Base-by-base conservation (phyloP, 2,329 filamentous ascomycete genomes). In the Coniochaeta hoffmannii region DNA sequence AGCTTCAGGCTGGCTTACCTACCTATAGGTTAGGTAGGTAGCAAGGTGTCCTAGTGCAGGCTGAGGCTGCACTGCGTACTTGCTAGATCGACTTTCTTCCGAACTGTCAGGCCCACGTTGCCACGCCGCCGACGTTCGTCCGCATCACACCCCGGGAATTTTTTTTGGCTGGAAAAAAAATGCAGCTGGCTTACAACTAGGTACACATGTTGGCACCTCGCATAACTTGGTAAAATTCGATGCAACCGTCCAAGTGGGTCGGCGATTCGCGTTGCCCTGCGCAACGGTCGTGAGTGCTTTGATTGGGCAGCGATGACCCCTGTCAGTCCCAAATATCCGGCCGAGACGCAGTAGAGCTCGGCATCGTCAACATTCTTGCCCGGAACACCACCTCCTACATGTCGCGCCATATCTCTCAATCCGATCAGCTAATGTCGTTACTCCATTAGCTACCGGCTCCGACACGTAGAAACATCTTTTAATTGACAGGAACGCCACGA, bases 381-480 rank as follows among this genome's bases (percentile, higher is more conserved):
- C 44, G 22, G 24, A 57, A 55, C 44, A 52, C 54, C 44, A 53
- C 56, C 44, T 53, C 28, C 50, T 53, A 34, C 57, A 46, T 35
- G 50, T 55, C 69, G 67, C 69, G 67, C 68, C 66, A 62, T 66
- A 68, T 71, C 61, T 64, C 67, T 64, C 64, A 66, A 66, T 68
- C 64, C 67, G 52, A 65, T 66, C 65, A 62, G 57, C 63, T 63
- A 63, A 60, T 68, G 62, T 63, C 63, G 61, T 62, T 59, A 61
- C 65, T 63, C 61, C 64, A 65, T 69, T 59, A 59, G 76, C 76
- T 71, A 68, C 60, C 66, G 61, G 60, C 61, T 65, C 65, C 60
- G 66, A 73, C 71, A 69, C 71, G 71, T 76, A 70, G 61, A 71
- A 31, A 62, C 61, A 72, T 71, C 61, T 53, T 60, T 67, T 68